Conservation (phyloP, 805 yeast species). For the Naumovozyma dairenensis region DNA sequence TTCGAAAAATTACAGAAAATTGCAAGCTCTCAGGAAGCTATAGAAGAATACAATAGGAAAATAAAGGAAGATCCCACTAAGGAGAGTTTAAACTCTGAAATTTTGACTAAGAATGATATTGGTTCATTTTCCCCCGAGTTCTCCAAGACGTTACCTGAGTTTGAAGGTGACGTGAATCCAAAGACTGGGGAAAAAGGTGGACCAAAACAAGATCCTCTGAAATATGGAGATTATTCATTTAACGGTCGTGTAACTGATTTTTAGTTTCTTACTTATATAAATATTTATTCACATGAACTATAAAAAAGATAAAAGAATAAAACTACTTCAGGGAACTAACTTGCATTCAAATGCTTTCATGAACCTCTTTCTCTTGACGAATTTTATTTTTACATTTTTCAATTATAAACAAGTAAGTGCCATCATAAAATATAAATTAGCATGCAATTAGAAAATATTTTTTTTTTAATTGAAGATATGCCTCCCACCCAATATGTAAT, state of each 20-base stretch:
- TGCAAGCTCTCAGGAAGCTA: slow-evolving; percentile 70
- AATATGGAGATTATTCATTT: slow-evolving; percentile 87
- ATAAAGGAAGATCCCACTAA: slow-evolving; percentile 23
- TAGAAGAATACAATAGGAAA: slow-evolving; percentile 58
- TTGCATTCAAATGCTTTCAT: no score
- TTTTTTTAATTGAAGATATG: no score
- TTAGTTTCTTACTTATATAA: no score
- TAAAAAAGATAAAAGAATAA: no score
- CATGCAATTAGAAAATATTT: no score
- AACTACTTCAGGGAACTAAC: no score
- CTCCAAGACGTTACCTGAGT: slow-evolving; percentile 79
- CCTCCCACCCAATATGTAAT: no score
- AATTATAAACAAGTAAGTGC: no score
- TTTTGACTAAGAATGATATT: slow-evolving; percentile 40
- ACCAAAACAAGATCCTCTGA: slow-evolving; percentile 92
- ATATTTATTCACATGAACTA: no score
- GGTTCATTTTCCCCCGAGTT: slow-evolving; percentile 60
- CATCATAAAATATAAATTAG: no score
- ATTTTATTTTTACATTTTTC: no score
- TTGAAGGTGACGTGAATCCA: slow-evolving; percentile 91
- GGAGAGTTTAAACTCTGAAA: slow-evolving; percentile 28
- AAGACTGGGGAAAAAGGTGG: slow-evolving; percentile 93
- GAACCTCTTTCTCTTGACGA: no score
- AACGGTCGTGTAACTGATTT: slow-evolving; percentile 96
- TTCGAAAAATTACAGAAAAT: slow-evolving; percentile 76